Evolutionary conservation across 2,329 filamentous ascomycete genomes (phyloP), one percentile per base, ranked within the genome.

Genomic region (Calonectria pteridis): DNA sequence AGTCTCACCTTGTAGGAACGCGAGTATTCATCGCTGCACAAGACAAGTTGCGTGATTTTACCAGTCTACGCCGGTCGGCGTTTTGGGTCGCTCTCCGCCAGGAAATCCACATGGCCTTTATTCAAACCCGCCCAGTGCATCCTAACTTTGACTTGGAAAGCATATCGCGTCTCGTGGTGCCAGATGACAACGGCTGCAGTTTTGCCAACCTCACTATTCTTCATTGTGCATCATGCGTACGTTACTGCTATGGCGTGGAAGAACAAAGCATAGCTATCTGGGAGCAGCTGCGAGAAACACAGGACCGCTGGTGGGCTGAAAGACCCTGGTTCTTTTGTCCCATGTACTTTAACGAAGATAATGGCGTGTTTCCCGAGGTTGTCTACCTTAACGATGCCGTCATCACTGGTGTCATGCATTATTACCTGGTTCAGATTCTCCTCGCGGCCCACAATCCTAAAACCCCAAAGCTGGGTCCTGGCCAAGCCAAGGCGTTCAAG

Each of bases 81-180:
- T 82, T 82, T 49, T 82, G 79, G 81, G 75, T 81, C 1, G 81
- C 79, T 1, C 71, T 82, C 2, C 75, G 76, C 10, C 81, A 81
- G 53, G 81, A 82, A 51, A 81, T 82, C 35, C 79, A 82, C 49
- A 81, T 81, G 79, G 79, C 81, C 4, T 81, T 82, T 23, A 77
- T 80, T 29, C 81, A 82, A n/a, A 74, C 76, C 1, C 79, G 81
- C 1, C 77, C 80, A 0, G 81, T 82, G 1, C 77, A 82, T 23
- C 75, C 79, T 11, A 82, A 80, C 62, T 80, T 80, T 55, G 77
- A 72, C 2, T 6, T 80, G 5, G 77, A 80, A 11, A 77, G 75
- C 26, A 78, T 81, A 6, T 76, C 73, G 0, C 72, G 74, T 1
- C 71, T 78, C 7, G 76, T 80, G 1, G 73, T 79, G 13, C 71